Base-by-base conservation (phyloP, 495 filamentous ascomycete genomes). In the Hypoxylon intermedium region DNA sequence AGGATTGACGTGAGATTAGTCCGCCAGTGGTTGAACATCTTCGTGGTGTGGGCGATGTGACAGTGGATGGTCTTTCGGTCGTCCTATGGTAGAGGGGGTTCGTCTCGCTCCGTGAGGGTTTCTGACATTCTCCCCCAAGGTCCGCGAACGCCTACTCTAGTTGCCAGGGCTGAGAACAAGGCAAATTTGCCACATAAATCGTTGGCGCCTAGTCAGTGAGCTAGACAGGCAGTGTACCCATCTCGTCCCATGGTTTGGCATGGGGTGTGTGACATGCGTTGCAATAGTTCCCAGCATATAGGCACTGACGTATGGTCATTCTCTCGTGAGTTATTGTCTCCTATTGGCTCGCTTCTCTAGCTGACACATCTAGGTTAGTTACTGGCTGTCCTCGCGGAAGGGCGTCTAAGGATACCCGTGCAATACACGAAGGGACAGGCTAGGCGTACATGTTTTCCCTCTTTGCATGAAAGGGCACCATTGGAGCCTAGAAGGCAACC, bases 381-480 rank as follows among this genome's bases (percentile, higher is more conserved):
- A 21, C 40, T 31, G 3, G 3, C 7, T 26, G 44, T 2, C 11
- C 31, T 40, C 21, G 26, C 21, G 30, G 36, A 30, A n/a, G 15
- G 47, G 23, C 30, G 15, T 12, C 24, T 40, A 11, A 16, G 38
- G 26, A 40, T 40, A 26, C 5, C 12, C 9, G 49, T 60, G 57
- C 41, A 53, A 60, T 49, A 48, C 42, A 42, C 42, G 57, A 47
- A 60, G 36, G 57, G 40, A 33, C 44, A 28, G 44, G 21, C 5
- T 43, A 50, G 24, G 24, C 24, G 4, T 26, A 26, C 3, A 26
- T 26, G 24, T 26, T 26, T 26, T 7, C 3, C 24, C 24, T 7
- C 7, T 26, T 4, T 26, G 7, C 4, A 26, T n/a, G 24, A 7
- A 26, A 7, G 24, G 24, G 4, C 24, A 26, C 24, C 24, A 26